These are phyloP conservation scores for Arctium lappa DNA, from an alignment of 129 eudicot species.

Conservation along the genomic window DNA sequence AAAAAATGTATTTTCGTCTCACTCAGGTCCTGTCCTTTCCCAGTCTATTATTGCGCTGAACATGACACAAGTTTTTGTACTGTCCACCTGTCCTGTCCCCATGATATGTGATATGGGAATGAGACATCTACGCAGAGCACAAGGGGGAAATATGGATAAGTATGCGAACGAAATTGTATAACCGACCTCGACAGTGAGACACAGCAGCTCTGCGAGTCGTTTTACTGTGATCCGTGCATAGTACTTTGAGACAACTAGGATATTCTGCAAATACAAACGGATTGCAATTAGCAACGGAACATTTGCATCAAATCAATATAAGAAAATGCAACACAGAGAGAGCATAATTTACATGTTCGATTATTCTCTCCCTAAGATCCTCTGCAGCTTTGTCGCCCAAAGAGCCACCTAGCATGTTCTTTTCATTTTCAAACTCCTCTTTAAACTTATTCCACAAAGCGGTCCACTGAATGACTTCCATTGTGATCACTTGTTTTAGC, in stretches of 20 bases:
- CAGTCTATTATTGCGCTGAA: background rate
- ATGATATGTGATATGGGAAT: background rate
- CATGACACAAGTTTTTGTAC: background rate
- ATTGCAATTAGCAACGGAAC: background rate
- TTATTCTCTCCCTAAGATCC: conserved; percentile 81
- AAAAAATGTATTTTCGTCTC: too few relatives aligned
- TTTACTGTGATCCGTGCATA: conserved; percentile 75
- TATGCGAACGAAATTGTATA: background rate
- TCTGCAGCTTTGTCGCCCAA: conserved; percentile 86
- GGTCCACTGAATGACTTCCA: conserved; percentile 96
- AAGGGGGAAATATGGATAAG: background rate
- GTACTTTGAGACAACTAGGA: conserved; percentile 81
- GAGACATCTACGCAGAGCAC: background rate
- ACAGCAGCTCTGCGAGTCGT: conserved; percentile 81
- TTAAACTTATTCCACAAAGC: conserved; percentile 69
- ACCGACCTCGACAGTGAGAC: conserved; percentile 73
- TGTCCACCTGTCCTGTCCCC: background rate
- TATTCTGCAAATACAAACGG: conserved; percentile 50
- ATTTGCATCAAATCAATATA: background rate
- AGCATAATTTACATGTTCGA: conserved; percentile 65
- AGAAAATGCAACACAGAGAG: background rate
- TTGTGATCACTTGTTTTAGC: conserved; percentile 74
- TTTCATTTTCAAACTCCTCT: conserved; percentile 84
- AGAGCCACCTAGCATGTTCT: conserved; percentile 83
- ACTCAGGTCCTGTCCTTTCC: too few relatives aligned